These are phyloP conservation scores for Colletotrichum shisoi DNA, from an alignment of 2,329 filamentous ascomycete species.

Conservation along the genomic window DNA sequence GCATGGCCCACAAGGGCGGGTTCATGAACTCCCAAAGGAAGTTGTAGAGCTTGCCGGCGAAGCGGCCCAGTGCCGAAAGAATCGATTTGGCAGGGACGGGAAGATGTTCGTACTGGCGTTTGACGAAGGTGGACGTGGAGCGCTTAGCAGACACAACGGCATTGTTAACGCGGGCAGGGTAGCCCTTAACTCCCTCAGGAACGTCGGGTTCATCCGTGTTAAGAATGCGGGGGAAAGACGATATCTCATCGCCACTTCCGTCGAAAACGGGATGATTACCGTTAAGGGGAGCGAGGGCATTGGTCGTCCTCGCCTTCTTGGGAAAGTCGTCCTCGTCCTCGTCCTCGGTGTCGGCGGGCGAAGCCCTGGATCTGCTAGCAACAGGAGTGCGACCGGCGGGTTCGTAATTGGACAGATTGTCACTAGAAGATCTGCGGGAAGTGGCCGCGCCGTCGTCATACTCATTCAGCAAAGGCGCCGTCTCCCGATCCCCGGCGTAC, in stretches of 20 bases:
- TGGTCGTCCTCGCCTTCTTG: constrained; percentile 44
- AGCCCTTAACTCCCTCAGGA: constrained; percentile 53
- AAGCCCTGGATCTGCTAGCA: constrained; percentile 58
- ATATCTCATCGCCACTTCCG: constrained; percentile 60
- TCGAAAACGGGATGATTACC: constrained; percentile 46
- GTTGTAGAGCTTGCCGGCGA: constrained; percentile 59
- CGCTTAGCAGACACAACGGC: constrained; percentile 43
- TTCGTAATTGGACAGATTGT: constrained; percentile 60
- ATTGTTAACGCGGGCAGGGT: constrained; percentile 50
- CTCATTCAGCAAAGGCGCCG: constrained; percentile 55
- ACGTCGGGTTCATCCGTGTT: constrained; percentile 53
- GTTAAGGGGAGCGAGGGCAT: constrained; percentile 40
- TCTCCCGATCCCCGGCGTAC: constrained; percentile 63
- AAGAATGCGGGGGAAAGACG: constrained; percentile 68
- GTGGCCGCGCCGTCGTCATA: constrained; percentile 54
- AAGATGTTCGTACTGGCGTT: constrained; percentile 49
- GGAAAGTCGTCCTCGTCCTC: constrained; percentile 49
- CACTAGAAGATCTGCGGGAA: constrained; percentile 42
- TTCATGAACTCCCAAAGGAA: constrained; percentile 97
- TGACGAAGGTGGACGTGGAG: constrained; percentile 41
- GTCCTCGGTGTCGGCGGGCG: constrained; percentile 59
- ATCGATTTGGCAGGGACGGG: constrained; percentile 53
- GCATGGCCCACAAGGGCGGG: constrained; percentile 96
- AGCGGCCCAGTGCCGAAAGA: constrained; percentile 45
- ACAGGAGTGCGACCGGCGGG: constrained; percentile 66